Evolutionary conservation across 139 green algal genomes (phyloP).

Genomic region (Chlorella sp.): DNA sequence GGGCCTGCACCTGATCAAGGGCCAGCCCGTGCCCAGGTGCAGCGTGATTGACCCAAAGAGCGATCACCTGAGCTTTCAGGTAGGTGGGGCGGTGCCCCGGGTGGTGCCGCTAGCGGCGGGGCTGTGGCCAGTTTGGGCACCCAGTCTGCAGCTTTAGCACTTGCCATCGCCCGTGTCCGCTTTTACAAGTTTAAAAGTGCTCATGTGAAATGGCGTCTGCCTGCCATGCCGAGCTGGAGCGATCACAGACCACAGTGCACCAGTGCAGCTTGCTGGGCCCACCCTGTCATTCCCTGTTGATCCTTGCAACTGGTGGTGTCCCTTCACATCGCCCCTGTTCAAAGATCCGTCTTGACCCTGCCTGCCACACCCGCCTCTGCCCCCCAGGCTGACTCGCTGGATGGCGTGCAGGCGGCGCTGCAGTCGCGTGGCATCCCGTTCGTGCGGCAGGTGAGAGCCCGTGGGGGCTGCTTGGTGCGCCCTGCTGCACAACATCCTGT

Average conservation of each 20-base stretch:
- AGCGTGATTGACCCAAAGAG: slow-evolving; percentile 62
- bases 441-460: slow-evolving; percentile 1
- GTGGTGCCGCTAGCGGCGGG: background rate
- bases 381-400: slow-evolving; percentile 30
- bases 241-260: no score
- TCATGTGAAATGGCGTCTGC: no score
- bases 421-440: slow-evolving; percentile 21
- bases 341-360: background rate
- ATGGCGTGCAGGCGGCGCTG: slow-evolving; percentile 27
- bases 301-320: no score
- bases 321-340: no score
- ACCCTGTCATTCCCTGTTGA: no score
- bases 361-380: no score
- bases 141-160: background rate
- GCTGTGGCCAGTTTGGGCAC: no score
- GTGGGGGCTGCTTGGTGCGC: no score
- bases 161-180: background rate
- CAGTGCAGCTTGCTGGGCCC: no score
- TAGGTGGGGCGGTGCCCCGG: background rate
- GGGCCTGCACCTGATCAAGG: slow-evolving; percentile 79
- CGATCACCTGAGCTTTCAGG: slow-evolving; percentile 81
- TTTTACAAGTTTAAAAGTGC: no score
- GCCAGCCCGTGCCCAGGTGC: slow-evolving; percentile 15
- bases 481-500: no score
- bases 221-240: no score